Conservation (phyloP, 139 green algal genomes). For the Chlamydomonas asymmetrica region DNA sequence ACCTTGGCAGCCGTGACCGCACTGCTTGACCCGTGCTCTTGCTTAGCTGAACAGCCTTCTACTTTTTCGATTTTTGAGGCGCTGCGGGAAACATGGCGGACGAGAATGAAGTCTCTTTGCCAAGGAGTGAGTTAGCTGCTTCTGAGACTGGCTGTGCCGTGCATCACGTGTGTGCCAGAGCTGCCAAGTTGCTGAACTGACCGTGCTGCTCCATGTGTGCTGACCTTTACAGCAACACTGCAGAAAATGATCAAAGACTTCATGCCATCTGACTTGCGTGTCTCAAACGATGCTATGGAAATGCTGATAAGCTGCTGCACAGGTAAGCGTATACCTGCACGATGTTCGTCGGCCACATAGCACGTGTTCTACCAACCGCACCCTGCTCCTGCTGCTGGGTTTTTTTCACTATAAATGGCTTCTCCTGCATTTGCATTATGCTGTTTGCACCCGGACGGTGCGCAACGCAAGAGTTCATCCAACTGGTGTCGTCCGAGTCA, state of each 20-base stretch:
- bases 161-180: no score
- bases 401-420: no score
- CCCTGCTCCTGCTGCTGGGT: no score
- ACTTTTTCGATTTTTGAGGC: no score
- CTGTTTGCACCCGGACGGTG: no score
- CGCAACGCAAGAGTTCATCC: constrained; percentile 66
- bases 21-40: no score
- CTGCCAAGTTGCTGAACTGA: neutral
- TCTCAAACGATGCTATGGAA: constrained; percentile 47
- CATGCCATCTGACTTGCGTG: constrained; percentile 42
- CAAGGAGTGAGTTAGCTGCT: constrained; percentile 42
- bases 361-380: no score
- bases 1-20: no score
- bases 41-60: no score
- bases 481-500: constrained; percentile 52
- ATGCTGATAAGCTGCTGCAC: constrained; percentile 59
- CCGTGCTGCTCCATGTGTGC: neutral
- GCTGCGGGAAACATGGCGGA: constrained; percentile 24
- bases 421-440: no score
- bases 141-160: no score
- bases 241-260: constrained; percentile 61
- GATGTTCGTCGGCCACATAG: no score
- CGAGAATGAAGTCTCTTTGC: constrained; percentile 46
- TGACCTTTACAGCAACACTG: constrained; percentile 43
- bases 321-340: constrained; percentile 39